Conservation (phyloP, 129 eudicot species). For the Sambucus nigra region DNA sequence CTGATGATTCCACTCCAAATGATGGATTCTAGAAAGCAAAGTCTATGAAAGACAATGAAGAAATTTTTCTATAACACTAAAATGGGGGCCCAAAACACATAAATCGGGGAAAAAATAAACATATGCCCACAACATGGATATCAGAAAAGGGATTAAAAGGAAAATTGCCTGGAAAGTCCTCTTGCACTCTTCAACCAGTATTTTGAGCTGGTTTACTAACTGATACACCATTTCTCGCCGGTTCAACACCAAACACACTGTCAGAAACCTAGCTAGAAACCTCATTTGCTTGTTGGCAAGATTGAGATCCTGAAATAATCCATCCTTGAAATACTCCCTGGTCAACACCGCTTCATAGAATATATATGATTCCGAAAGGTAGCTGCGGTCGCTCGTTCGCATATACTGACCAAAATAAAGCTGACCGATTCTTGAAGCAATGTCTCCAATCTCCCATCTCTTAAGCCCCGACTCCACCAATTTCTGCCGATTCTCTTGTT, state of each 20-base stretch:
- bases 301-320: slow-evolving; percentile 61
- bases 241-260: slow-evolving; percentile 68
- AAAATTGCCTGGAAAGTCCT: slow-evolving; percentile 67
- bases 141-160: background rate
- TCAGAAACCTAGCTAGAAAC: slow-evolving; percentile 73
- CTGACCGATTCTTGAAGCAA: slow-evolving; percentile 95
- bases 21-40: background rate
- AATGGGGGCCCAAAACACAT: background rate
- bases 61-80: background rate
- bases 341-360: slow-evolving; percentile 86
- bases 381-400: slow-evolving; percentile 89
- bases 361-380: slow-evolving; percentile 80
- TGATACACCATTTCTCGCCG: slow-evolving; percentile 83
- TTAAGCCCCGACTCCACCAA: slow-evolving; percentile 91
- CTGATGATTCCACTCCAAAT: background rate
- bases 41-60: slow-evolving; percentile 7
- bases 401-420: slow-evolving; percentile 91
- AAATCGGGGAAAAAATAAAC: background rate
- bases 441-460: slow-evolving; percentile 99
- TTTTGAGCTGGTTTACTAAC: slow-evolving; percentile 71
- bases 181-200: slow-evolving; percentile 83
- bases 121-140: background rate
- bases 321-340: slow-evolving; percentile 93
- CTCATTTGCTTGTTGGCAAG: slow-evolving; percentile 86
- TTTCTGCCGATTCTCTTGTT: slow-evolving; percentile 87